phyloP scores from a whole-genome alignment of 208 protist species.

The Novymonas esmeraldas region DNA sequence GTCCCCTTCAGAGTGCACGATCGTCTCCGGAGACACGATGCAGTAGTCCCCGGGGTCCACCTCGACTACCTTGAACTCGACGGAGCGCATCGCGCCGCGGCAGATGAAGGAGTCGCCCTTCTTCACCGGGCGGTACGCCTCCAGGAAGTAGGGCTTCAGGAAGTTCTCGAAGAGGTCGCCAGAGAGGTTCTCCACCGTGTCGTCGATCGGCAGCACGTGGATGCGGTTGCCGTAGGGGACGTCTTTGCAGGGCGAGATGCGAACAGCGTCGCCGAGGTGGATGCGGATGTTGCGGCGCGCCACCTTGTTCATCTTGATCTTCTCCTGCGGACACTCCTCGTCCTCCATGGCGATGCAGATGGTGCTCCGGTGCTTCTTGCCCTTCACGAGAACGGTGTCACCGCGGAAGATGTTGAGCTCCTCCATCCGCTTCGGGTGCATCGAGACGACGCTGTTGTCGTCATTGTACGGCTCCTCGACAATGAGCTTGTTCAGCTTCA shows the following conservation, averaged over 20 bases:
- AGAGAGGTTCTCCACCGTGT: conserved; percentile 99
- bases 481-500: conserved; percentile 96
- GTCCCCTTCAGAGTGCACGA: conserved; percentile 99
- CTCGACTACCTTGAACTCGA: conserved; percentile 99
- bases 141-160: conserved; percentile 99
- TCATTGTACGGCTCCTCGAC: conserved; percentile 98
- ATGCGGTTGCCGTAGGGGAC: conserved; percentile 98
- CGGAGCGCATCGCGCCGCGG: conserved; percentile 97
- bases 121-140: conserved; percentile 99
- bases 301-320: conserved; percentile 99
- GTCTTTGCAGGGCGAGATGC: conserved; percentile 95
- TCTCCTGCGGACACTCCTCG: conserved; percentile 92
- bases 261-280: conserved; percentile 98
- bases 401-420: conserved; percentile 99
- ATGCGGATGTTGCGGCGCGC: conserved; percentile 99
- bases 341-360: conserved; percentile 98
- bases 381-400: conserved; percentile 98
- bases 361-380: conserved; percentile 98
- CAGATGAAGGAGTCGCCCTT: conserved; percentile 99
- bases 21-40: conserved; percentile 99
- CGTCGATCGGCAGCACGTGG: conserved; percentile 99
- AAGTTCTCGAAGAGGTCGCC: conserved; percentile 99
- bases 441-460: conserved; percentile 98
- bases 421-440: conserved; percentile 96
- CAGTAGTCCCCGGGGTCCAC: conserved; percentile 98